Evolutionary conservation across 371 early-diverging fungal genomes (phyloP), one percentile per base, ranked within the genome.

Genomic region (Mucor saturninus): DNA sequence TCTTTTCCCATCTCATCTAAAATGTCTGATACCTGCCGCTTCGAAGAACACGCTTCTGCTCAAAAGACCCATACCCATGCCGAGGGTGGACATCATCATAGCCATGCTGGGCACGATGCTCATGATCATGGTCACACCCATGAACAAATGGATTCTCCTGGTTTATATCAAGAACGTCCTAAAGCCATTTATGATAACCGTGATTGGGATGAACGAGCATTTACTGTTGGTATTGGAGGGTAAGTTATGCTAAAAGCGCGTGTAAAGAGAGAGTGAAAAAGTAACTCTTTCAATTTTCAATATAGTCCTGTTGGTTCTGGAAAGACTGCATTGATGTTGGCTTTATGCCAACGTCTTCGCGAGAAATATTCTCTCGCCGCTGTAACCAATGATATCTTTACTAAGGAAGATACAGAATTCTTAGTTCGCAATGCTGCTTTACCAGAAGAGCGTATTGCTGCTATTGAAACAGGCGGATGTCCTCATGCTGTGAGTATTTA

Each of bases 221-320:
- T 95, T 71, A 97, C 97, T 42, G 90, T 97, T 32, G 97, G 97
- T 56, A 94, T 97, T 76, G 96, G 95, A 56, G 95, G 97, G 86
- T 91, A 81, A 77, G 82, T 72, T 2, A 5, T 2, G 4, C 9
- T 14, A 43, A 43, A 43, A 43, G 14, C 43, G 43, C 43, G 43
- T 43, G 15, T 26, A 28, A 31, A 28, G 1, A 26, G 21, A n/a
- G 48, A 28, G 14, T 3, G 26, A 26, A 26, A 26, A 8, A 48
- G 9, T 48, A 7, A 28, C 49, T 30, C 30, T 4, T 49, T 30
- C 9, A 21, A 21, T 21, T 21, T 21, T 2, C 6, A 9, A 30
- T 15, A 28, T 70, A 91, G 93, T 29, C 97, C 95, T 43, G 96
- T 95, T 8, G 97, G 97, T 42, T 91, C 92, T 21, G 97, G 97